Evolutionary conservation across 1,139 yeast genomes (phyloP).

Genomic region (Taphrina deformans): DNA sequence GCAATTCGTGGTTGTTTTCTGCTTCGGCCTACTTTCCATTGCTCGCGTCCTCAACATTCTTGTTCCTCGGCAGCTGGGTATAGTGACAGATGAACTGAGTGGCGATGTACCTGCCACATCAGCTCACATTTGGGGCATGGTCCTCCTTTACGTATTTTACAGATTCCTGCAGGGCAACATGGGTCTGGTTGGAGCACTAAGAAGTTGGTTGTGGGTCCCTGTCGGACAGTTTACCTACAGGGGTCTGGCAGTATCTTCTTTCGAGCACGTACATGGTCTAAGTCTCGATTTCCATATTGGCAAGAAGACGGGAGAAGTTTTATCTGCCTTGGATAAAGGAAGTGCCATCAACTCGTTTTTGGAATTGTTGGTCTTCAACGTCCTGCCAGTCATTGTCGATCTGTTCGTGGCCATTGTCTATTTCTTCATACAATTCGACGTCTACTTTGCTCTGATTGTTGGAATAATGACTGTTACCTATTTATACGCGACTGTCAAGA

Average conservation of each 20-base stretch:
- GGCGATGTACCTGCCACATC: constrained; percentile 28
- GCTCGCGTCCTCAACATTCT: constrained; percentile 38
- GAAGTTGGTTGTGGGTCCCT: constrained; percentile 91
- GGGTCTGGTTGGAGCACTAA: constrained; percentile 83
- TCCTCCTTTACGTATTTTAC: constrained; percentile 79
- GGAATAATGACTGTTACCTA: constrained; percentile 81
- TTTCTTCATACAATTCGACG: constrained; percentile 84
- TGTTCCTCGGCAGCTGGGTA: constrained; percentile 40
- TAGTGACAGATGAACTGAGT: constrained; percentile 37
- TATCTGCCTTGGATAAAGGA: constrained; percentile 94
- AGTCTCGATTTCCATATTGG: constrained; percentile 88
- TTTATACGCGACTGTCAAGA: constrained; percentile 77
- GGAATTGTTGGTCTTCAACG: constrained; percentile 66
- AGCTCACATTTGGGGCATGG: constrained; percentile 67
- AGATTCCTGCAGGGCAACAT: constrained; percentile 56
- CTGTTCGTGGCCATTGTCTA: constrained; percentile 72
- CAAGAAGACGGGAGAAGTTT: constrained; percentile 90
- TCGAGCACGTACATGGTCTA: constrained; percentile 73
- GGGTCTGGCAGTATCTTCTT: constrained; percentile 82
- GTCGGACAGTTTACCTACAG: constrained; percentile 96
- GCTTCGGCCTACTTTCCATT: constrained; percentile 36
- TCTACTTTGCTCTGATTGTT: constrained; percentile 84
- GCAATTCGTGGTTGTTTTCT: constrained; percentile 89
- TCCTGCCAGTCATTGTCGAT: constrained; percentile 86
- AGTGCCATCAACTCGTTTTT: constrained; percentile 91